These are phyloP conservation scores for Metarhizium robertsii DNA, from an alignment of 2,329 filamentous ascomycete species.

Conservation along the genomic window DNA sequence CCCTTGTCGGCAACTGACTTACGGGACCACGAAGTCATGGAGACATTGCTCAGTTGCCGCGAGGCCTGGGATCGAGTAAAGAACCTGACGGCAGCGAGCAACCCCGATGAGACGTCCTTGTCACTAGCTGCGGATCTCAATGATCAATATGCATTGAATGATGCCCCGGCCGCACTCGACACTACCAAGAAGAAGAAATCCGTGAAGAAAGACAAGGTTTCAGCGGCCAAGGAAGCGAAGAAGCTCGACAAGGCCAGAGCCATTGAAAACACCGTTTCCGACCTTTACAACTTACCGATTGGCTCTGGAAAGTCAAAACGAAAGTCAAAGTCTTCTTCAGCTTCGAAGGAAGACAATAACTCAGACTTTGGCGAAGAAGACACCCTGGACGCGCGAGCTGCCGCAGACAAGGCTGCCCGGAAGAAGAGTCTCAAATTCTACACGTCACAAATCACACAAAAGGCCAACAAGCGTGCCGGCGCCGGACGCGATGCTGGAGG, in stretches of 20 bases:
- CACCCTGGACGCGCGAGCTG: conserved; percentile 63
- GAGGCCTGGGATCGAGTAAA: conserved; percentile 72
- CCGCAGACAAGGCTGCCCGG: conserved; percentile 77
- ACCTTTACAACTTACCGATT: conserved; percentile 54
- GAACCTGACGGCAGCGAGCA: conserved; percentile 44
- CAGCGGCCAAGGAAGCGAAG: conserved; percentile 29
- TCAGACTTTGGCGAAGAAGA: conserved; percentile 95
- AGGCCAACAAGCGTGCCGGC: conserved; percentile 73
- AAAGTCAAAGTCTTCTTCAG: conserved; percentile 19
- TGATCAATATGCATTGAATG: conserved; percentile 11
- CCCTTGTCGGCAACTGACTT: conserved; percentile 69
- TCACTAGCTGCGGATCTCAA: conserved; percentile 16
- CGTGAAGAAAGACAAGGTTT: conserved; percentile 26
- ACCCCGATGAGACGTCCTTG: conserved; percentile 14
- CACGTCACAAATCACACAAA: conserved; percentile 94
- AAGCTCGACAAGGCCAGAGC: conserved; percentile 43
- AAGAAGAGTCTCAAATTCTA: conserved; percentile 96
- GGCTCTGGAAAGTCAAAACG: conserved; percentile 36
- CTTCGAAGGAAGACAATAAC: conserved; percentile 46
- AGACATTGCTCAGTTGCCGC: conserved; percentile 68
- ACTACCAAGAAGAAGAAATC: conserved; percentile 21
- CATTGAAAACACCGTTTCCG: conserved; percentile 61
- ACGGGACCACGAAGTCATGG: conserved; percentile 87
- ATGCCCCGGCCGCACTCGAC: conserved; percentile 8
- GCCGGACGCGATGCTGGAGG: conserved; percentile 68